Base-by-base conservation (phyloP, 345 rosid genomes). In the Reutealis trisperma region DNA sequence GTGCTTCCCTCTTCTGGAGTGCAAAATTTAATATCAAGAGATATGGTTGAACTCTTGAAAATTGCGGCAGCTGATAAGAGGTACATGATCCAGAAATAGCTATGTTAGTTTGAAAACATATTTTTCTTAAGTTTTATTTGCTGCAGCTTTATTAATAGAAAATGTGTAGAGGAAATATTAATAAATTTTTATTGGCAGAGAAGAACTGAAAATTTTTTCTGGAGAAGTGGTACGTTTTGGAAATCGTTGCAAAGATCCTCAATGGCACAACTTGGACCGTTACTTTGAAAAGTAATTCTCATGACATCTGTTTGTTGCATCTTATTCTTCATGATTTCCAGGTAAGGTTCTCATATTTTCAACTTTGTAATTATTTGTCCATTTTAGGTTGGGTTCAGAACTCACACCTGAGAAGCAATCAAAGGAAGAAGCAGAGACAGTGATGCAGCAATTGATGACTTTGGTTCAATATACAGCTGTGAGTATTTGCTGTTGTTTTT, bases 221-320 rank as follows among this genome's bases (percentile, higher is more conserved):
- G 87, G 97, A 75, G 99, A 96, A 81, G 99, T 96, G 85, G 95
- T 92, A 65, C 98, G 99, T 61, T 96, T 96, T 77, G 99, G 99
- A 75, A 94, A 94, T 82, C 93, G 90, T 77, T 90, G 97, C 79
- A 94, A 94, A 87, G 99, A 96, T 89, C 95, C 97, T 81, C 99
- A 96, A 74, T 96, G 93, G 95, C 99, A 96, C 90, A 90, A 89
- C 84, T 84, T 94, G 80, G 94, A 92, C 67, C 98, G 99, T 67
- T 94, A 91, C 81, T 96, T 94, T 81, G 97, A 89, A 55, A 96
- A 93, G 99, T 95, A 90, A 90, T 79, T 78, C 30, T 18, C 41
- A 71, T 67, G 21, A 42, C 79, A 71, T 82, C 72, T 86, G 42
- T 57, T 67, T 57, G 15, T 52, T 81, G 74, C 19, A 76, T 25